Evolutionary conservation across 1,139 yeast genomes (phyloP).

Genomic region (Diutina scorzettiae): DNA sequence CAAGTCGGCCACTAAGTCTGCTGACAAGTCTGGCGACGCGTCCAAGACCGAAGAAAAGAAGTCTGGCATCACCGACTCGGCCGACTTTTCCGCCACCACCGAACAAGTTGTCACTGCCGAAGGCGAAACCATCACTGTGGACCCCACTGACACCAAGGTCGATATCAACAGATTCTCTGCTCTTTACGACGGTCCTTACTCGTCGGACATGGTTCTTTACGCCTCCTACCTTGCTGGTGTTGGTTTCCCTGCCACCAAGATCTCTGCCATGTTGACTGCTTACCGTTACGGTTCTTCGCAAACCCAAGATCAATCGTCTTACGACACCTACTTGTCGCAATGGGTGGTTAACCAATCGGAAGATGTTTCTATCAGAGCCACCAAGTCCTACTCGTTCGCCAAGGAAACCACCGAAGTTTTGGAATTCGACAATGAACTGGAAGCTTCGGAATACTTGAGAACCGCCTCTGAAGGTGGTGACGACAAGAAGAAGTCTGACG

Average conservation of each 20-base stretch:
- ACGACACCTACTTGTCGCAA: constrained; percentile 4
- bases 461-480: constrained; percentile 2
- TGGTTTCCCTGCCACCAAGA: constrained; percentile 4
- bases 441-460: constrained; percentile 1
- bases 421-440: background rate
- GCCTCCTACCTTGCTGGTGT: constrained; percentile 1
- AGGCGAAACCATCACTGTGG: background rate
- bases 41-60: background rate
- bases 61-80: background rate
- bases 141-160: constrained; percentile 1
- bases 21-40: background rate
- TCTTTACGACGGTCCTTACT: constrained; percentile 5
- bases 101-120: background rate
- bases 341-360: constrained; percentile 1
- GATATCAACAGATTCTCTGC: constrained; percentile 3
- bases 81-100: background rate
- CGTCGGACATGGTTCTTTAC: constrained; percentile 1
- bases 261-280: constrained; percentile 2
- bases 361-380: constrained; percentile 1
- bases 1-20: background rate
- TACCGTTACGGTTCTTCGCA: constrained; percentile 3
- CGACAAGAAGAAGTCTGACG: background rate
- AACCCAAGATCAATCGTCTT: constrained; percentile 3
- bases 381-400: constrained; percentile 3
- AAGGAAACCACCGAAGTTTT: background rate